Conservation (phyloP, 768 basidiomycete genomes). For the Dioszegia hungarica region DNA sequence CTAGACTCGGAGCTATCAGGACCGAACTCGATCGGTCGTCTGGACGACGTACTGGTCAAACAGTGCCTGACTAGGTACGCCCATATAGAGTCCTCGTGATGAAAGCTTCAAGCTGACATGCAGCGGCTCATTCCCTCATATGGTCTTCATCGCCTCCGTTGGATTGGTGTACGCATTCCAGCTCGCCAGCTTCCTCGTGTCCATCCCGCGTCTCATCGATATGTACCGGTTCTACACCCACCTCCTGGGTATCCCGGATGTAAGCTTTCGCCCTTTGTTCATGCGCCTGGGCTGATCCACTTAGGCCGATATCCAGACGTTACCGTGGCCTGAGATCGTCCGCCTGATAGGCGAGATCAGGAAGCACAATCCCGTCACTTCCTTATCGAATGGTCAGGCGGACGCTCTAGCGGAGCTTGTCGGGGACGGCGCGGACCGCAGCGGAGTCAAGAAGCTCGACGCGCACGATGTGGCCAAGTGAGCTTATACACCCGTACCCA, state of each 20-base stretch:
- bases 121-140: conserved; percentile 40
- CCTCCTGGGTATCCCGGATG: conserved; percentile 89
- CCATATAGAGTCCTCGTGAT: not conserved
- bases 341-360: conserved; percentile 81
- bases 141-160: conserved; percentile 56
- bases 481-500: conserved; percentile 9
- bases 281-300: conserved; percentile 1
- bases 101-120: not conserved
- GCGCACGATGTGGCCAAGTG: conserved; percentile 93
- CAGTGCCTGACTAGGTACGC: conserved; percentile 77
- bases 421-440: conserved; percentile 51
- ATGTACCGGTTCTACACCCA: conserved; percentile 97
- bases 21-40: conserved; percentile 58
- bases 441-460: conserved; percentile 65
- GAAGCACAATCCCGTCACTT: conserved; percentile 87
- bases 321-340: conserved; percentile 94
- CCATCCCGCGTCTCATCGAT: conserved; percentile 72
- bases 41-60: conserved; percentile 75
- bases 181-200: conserved; percentile 69
- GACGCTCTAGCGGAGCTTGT: conserved; percentile 55
- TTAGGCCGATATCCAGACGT: conserved; percentile 94
- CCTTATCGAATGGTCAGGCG: conserved; percentile 51
- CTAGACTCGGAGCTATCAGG: conserved; percentile 54
- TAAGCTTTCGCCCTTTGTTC: conserved; percentile 48
- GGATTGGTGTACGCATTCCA: conserved; percentile 86